Base-by-base conservation (phyloP, 208 protist genomes). In the Leishmania mexicana region DNA sequence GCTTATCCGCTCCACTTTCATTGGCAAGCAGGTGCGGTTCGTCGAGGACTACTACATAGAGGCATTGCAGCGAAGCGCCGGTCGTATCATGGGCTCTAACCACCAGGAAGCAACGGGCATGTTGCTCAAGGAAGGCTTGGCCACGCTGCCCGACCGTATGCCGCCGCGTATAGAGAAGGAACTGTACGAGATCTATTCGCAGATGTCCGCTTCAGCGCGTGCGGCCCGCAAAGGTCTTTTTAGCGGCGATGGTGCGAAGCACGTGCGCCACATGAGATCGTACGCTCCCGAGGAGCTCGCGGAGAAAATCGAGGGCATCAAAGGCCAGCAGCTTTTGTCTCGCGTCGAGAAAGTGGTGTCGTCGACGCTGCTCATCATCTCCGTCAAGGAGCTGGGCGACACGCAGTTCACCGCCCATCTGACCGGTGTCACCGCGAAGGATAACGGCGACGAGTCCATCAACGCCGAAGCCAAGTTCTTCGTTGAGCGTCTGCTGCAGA, bases 41-140 rank as follows among this genome's bases (percentile, higher is more conserved):
- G 86, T 84, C 31, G 91, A 97, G 81, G 96, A 97, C 77, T 96
- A 96, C 87, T 87, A 89, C 73, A 97, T 97, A 78, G 94, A 98
- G 54, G 83, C 87, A 8, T 81, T 96, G 35, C 87, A 97, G 70
- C 88, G 96, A 75, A 92, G 83, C 45, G 92, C 92, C 5, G 96
- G 96, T n/a, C 89, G 92, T 64, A 86, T 82, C 74, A 85, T 79
- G 58, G 79, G 78, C 28, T 74, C 77, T 21, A 84, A 86, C 68
- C 83, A 81, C 28, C 87, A 94, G 71, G 93, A 97, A 81, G 90
- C 93, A 3, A 81, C 91, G 11, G 77, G 82, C 17, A 85, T 96
- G 85, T 88, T 98, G 75, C 84, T 97, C 24, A 84, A 91, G 76
- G 90, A 89, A 57, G 96, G 96, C 17, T 87, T 96, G 60, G 94